These are phyloP conservation scores for Leersia perrieri DNA, from an alignment of 176 grass and related monocot species.

Conservation along the genomic window DNA sequence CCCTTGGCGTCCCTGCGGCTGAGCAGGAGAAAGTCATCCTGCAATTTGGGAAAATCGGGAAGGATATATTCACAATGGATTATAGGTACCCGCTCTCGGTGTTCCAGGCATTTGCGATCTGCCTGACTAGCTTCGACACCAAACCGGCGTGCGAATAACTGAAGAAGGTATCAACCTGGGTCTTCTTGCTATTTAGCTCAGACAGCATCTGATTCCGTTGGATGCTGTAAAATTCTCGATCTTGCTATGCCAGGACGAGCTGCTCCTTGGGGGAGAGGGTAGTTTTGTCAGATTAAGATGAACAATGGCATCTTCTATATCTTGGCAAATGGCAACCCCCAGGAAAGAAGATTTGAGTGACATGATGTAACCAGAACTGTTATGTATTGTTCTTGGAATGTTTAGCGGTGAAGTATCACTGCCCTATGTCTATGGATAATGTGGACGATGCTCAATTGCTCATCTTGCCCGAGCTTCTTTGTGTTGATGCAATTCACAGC, in stretches of 20 bases:
- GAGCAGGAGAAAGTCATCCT: constrained; percentile 95
- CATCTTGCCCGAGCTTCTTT: background rate
- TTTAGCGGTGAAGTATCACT: constrained; percentile 34
- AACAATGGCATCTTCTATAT: constrained; percentile 18
- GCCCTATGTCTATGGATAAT: constrained; percentile 30
- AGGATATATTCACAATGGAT: constrained; percentile 98
- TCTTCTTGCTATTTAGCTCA: constrained; percentile 7
- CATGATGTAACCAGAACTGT: constrained; percentile 25
- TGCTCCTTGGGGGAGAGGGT: constrained; percentile 6
- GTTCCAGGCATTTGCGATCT: constrained; percentile 91
- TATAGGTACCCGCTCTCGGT: constrained; percentile 89
- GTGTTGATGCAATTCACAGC: background rate
- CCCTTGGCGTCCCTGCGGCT: constrained; percentile 40
- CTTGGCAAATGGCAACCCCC: constrained; percentile 15
- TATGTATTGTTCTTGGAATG: constrained; percentile 34
- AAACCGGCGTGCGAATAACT: constrained; percentile 91
- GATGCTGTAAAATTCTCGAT: constrained; percentile 37
- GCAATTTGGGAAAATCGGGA: constrained; percentile 97
- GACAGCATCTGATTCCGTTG: background rate
- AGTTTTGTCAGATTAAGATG: constrained; percentile 7
- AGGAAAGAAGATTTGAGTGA: constrained; percentile 22
- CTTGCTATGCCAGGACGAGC: background rate
- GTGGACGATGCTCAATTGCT: background rate
- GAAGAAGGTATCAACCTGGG: background rate
- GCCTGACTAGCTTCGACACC: constrained; percentile 96